Evolutionary conservation across 352 stramenopile species (phyloP).

Genomic region (Globisporangium emineosum): DNA sequence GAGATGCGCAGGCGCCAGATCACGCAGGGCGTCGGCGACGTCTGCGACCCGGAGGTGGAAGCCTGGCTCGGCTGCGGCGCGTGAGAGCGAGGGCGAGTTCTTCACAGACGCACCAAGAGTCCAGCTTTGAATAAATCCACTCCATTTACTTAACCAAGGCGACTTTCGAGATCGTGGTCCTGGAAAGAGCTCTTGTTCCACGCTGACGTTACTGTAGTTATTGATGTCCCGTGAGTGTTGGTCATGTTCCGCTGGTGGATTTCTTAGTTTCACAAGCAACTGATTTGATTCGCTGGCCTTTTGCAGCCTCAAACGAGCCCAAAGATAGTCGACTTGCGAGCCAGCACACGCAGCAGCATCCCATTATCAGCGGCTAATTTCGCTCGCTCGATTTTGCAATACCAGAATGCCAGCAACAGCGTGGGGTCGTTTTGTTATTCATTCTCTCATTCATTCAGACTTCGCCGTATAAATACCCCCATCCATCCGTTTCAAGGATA

Average conservation of each 20-base stretch:
- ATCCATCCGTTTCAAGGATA: neutral
- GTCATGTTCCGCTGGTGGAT: neutral
- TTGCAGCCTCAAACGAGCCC: neutral
- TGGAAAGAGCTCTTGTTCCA: neutral
- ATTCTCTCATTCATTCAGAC: neutral
- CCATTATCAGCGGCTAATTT: neutral
- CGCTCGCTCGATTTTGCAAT: neutral
- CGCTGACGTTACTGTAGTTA: too few relatives aligned
- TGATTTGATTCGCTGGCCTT: neutral
- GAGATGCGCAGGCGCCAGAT: slow-evolving; percentile 7
- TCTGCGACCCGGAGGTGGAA: slow-evolving; percentile 27
- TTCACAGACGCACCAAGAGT: neutral
- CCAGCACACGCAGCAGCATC: neutral
- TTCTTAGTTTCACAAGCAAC: neutral
- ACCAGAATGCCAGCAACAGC: neutral
- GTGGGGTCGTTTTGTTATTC: neutral
- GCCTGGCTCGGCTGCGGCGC: slow-evolving; percentile 27
- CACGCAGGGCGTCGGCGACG: slow-evolving; percentile 15
- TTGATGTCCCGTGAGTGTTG: neutral
- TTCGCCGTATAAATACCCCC: neutral
- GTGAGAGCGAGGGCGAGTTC: slow-evolving; percentile 7
- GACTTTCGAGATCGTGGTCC: neutral
- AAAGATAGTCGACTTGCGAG: neutral
- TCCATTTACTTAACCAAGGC: too few relatives aligned
- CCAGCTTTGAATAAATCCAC: too few relatives aligned